A percentile compares a stretch with the other conserved stretches of the same genome.
These are phyloP conservation scores for Morella rubra DNA, from an alignment of 306 rosid species.

Conservation along the genomic window DNA sequence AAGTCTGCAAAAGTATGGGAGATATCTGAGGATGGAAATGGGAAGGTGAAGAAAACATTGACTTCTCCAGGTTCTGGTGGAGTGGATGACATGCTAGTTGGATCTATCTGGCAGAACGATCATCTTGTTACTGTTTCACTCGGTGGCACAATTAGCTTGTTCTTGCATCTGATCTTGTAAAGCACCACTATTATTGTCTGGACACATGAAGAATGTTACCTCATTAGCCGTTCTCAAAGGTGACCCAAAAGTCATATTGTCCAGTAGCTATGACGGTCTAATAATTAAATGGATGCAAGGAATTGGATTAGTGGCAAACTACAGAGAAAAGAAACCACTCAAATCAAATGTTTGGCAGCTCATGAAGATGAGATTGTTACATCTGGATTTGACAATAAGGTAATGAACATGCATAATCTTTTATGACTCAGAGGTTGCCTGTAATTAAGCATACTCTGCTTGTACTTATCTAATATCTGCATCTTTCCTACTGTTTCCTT, in stretches of 20 bases:
- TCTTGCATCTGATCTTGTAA: constrained; percentile 74
- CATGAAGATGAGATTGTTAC: constrained; percentile 75
- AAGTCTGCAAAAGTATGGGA: constrained; percentile 92
- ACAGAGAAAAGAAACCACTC: constrained; percentile 77
- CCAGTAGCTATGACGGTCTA: constrained; percentile 92
- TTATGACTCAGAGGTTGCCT: not conserved
- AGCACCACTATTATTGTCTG: constrained; percentile 65
- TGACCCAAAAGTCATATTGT: constrained; percentile 68
- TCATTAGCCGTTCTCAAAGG: constrained; percentile 69
- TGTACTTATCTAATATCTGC: not conserved
- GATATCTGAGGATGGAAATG: constrained; percentile 70
- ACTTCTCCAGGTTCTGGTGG: constrained; percentile 74
- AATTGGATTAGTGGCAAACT: constrained; percentile 78
- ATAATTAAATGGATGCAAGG: constrained; percentile 92
- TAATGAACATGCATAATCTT: constrained; percentile 27
- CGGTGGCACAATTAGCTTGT: constrained; percentile 79
- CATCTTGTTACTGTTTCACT: constrained; percentile 84
- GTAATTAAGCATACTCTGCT: constrained; percentile 3
- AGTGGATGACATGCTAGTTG: constrained; percentile 94
- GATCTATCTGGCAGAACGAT: constrained; percentile 84
- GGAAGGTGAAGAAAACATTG: constrained; percentile 76
- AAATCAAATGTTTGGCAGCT: constrained; percentile 83
- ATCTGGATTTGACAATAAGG: constrained; percentile 89
- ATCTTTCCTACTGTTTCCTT: not conserved
- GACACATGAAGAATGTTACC: constrained; percentile 90